Percentiles rank a stretch among this genome's conserved stretches.
These are phyloP conservation scores for Durusdinium trenchii DNA, from an alignment of 73 alveolate genomes.

Conservation along the genomic window DNA sequence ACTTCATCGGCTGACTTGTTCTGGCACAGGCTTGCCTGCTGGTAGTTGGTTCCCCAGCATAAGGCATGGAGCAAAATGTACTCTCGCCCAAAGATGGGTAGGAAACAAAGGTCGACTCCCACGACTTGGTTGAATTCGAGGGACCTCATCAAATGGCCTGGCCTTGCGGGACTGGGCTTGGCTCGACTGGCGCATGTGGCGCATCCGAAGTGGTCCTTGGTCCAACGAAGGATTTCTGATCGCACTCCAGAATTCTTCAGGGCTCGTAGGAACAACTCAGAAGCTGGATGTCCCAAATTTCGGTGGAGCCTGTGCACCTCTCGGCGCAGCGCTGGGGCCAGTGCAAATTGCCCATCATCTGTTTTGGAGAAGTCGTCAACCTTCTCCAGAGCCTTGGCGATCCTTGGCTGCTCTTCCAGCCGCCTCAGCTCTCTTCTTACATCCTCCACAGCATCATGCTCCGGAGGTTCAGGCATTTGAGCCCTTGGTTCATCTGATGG, in stretches of 20 bases:
- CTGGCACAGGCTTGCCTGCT: not conserved
- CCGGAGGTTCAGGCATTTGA: not conserved
- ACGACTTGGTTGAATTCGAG: conserved; percentile 18
- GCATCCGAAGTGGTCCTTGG: not conserved
- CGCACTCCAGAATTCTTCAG: not conserved
- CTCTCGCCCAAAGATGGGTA: not conserved
- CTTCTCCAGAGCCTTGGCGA: not conserved
- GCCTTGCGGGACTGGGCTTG: not conserved
- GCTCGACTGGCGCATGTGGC: not conserved
- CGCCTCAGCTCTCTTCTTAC: not conserved
- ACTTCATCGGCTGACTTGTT: not conserved
- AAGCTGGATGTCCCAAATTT: not conserved
- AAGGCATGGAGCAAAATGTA: not conserved
- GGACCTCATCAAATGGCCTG: not conserved
- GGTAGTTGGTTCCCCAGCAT: not conserved
- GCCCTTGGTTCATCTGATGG: not conserved
- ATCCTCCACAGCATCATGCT: not conserved
- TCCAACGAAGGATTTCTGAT: not conserved
- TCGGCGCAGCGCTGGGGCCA: not conserved
- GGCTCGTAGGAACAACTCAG: conserved; percentile 1
- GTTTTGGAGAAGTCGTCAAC: not conserved
- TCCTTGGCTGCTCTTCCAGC: not conserved
- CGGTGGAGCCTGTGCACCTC: not conserved
- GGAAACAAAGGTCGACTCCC: not conserved
- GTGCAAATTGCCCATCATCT: not conserved